Base-by-base conservation (phyloP, 495 filamentous ascomycete species). In the Letharia columbiana region DNA sequence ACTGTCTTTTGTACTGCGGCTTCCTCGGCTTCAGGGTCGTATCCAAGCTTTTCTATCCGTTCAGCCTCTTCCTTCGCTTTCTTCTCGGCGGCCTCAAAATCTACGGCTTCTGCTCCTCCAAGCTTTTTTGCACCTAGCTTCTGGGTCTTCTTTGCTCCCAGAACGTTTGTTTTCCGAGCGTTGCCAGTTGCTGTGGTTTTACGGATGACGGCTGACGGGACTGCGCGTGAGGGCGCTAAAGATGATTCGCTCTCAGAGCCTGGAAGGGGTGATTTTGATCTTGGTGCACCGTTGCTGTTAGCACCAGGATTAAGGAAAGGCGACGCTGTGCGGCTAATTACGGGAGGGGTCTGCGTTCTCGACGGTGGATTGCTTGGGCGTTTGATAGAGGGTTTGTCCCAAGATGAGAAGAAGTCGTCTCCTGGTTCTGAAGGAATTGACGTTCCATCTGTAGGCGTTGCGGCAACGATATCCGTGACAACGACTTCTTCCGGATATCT, bases 11-110 rank as follows among this genome's bases (percentile, higher is more conserved):
- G 79, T 37, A 82, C 75, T 63, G 82, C 81, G 17, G 82, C 83
- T 71, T 89, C 84, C 76, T 96, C 94, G 39, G 89, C 91, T 68
- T 97, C 89, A 9, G 91, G 90, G 70, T 98, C 91, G 72, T 98
- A 98, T n/a, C 94, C 94, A n/a, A 98, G 80, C 77, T 94, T 96
- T 79, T 89, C 91, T 71, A 96, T 93, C 67, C 94, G 87, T 76
- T 98, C 94, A 2, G 95, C 94, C 76, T 98, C 94, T 74, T 98
- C 94, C 76, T 91, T 95, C 42, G 94, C 94, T 77, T 96, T 96
- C 71, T 89, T 89, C 80, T 98, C 94, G 0, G 92, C 94, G 74
- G 92, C 94, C 61, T 98, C 95, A 70, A 98, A 98, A 78, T 98
- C 94, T 66, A 98, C 89, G 5, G 79, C 78, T 66, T 92, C 91